Percentiles rank a stretch among this genome's conserved stretches.
These are phyloP conservation scores for Trichophyton simii DNA, from an alignment of 2,329 filamentous ascomycete species.

Conservation along the genomic window DNA sequence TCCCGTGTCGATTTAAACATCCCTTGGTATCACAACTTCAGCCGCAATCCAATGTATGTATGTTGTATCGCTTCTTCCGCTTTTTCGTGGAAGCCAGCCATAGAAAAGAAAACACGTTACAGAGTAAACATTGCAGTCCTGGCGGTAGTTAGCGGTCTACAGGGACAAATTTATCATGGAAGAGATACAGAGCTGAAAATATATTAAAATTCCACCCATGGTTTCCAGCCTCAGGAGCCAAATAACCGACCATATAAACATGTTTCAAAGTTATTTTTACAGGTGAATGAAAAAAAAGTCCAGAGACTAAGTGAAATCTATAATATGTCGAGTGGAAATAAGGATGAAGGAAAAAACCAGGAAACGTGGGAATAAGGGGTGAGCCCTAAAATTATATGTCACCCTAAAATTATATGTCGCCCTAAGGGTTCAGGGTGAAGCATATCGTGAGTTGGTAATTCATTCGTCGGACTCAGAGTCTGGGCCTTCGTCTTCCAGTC, in stretches of 20 bases:
- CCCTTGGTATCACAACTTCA: not conserved
- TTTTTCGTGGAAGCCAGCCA: not conserved
- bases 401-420: not conserved
- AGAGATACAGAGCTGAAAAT: not conserved
- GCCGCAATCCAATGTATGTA: not conserved
- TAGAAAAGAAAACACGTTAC: not conserved
- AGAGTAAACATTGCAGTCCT: not conserved
- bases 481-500: conserved; percentile 31
- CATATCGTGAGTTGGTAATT: not conserved
- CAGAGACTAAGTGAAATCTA: not conserved
- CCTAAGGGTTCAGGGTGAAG: too few species aligned
- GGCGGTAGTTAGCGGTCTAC: not conserved
- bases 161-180: not conserved
- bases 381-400: not conserved
- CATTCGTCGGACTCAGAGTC: conserved; percentile 33
- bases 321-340: not conserved
- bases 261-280: not conserved
- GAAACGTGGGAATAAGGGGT: not conserved
- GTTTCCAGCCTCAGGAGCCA: not conserved
- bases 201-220: not conserved
- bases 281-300: not conserved
- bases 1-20: not conserved
- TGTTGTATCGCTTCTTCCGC: not conserved
- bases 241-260: not conserved
- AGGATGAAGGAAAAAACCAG: not conserved